Percentiles rank a stretch among this genome's conserved stretches.
Conservation (phyloP, 495 filamentous ascomycete species). For the Trichoderma erinaceum region DNA sequence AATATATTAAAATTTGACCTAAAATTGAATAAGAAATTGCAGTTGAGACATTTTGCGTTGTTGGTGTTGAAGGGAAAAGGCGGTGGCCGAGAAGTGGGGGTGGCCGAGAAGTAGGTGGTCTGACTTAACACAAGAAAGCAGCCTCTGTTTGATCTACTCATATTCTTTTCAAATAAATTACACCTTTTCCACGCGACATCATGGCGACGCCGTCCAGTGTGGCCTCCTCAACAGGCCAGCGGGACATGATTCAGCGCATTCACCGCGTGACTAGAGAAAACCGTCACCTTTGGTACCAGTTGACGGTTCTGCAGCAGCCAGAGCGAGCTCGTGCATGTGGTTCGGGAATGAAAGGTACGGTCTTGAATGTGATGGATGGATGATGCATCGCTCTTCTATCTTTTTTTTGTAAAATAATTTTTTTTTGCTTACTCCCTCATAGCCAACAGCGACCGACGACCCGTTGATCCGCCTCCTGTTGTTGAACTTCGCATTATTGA, state of each 20-base stretch:
- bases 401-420: background rate
- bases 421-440: background rate
- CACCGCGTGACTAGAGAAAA: constrained; percentile 70
- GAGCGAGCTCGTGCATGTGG: constrained; percentile 95
- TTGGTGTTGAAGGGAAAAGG: too few relatives aligned
- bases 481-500: constrained; percentile 88
- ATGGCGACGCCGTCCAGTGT: constrained; percentile 4
- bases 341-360: constrained; percentile 86
- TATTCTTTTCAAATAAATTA: background rate
- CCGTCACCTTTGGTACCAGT: constrained; percentile 70
- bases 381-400: constrained; percentile 16
- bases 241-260: constrained; percentile 10
- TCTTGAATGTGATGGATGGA: constrained; percentile 18
- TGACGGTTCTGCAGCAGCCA: constrained; percentile 90
- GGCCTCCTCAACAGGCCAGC: background rate
- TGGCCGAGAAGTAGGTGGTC: too few relatives aligned
- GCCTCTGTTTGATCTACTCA: background rate
- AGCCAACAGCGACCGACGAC: constrained; percentile 94
- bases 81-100: too few relatives aligned
- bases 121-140: background rate
- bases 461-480: constrained; percentile 93
- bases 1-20: too few relatives aligned
- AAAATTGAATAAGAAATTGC: too few relatives aligned
- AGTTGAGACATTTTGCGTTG: too few relatives aligned
- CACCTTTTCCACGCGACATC: background rate